A percentile compares a stretch with the other conserved stretches of the same genome.
Evolutionary conservation across 2,329 filamentous ascomycete genomes (phyloP).

Genomic region (Fusarium sp.): DNA sequence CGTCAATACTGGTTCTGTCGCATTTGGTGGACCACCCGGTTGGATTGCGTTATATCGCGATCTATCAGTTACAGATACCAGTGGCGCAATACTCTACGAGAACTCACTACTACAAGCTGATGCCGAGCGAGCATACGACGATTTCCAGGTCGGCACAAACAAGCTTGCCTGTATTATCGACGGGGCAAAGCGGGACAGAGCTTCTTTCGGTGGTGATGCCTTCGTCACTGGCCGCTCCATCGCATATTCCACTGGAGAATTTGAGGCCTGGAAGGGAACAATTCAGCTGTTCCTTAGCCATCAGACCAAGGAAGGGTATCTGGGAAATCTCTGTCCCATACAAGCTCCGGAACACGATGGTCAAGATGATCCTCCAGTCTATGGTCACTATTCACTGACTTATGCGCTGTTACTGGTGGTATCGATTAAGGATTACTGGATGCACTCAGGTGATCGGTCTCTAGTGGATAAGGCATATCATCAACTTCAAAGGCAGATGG

Average conservation of each 20-base stretch:
- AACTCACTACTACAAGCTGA: rapidly evolving
- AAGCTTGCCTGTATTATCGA: slow-evolving; percentile 1
- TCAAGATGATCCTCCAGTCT: neutral
- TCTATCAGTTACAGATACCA: neutral
- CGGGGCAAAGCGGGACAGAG: neutral
- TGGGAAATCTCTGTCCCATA: slow-evolving; percentile 2
- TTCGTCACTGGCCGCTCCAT: neutral
- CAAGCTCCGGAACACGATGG: neutral
- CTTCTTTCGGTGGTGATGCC: neutral
- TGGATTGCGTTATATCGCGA: neutral
- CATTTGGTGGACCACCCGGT: neutral
- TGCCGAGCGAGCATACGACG: rapidly evolving
- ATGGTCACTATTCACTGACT: neutral
- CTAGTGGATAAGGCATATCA: neutral
- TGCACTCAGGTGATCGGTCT: neutral
- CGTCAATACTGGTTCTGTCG: slow-evolving; percentile 2
- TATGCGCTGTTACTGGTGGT: neutral
- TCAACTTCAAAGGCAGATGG: neutral
- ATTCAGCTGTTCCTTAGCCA: neutral
- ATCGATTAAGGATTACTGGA: slow-evolving; percentile 6
- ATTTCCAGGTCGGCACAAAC: slow-evolving; percentile 10
- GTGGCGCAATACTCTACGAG: rapidly evolving
- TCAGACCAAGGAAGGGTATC: slow-evolving; percentile 3
- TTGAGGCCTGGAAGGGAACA: neutral
- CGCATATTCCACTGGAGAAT: neutral